Base-by-base conservation (phyloP, 306 rosid genomes). In the Rosa multiflora region DNA sequence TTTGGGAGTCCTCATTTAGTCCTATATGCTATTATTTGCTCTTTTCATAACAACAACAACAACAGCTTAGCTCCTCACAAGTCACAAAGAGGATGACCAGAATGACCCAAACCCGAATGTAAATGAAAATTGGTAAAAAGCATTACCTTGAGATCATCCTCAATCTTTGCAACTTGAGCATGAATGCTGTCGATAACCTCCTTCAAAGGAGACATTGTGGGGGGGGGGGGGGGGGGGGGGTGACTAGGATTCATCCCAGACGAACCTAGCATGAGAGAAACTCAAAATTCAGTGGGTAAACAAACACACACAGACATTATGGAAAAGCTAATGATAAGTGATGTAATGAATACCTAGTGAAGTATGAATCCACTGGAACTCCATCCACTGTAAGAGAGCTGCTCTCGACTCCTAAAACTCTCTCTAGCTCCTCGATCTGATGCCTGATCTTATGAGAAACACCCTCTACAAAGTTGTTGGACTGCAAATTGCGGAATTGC, bases 181-280 rank as follows among this genome's bases (percentile, higher is more conserved):
- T 94, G 98, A 89, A 90, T 90, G 32, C 87, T 82, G 82, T 92
- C 96, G 21, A 94, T 86, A 48, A 86, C 82, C 81, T 94, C 96
- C 86, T 85, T 89, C 84, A 94, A 78, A 67, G 97, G 89, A 3
- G 97, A 89, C 93, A 94, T 82, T 11, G 98, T 94, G 0, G 97
- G 98, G 85, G 89, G n/a, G n/a, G n/a, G n/a, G n/a, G n/a, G n/a
- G n/a, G n/a, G n/a, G n/a, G n/a, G n/a, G n/a, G n/a, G n/a, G n/a
- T n/a, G n/a, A 92, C 89, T 90, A 92, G 2, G 97, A 97, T 78
- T 94, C 98, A 78, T 94, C 98, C 98, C 98, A 94, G 78, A 89
- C 94, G 72, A 92, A 94, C 87, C 98, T 94, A 70, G 40, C 49
- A 74, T 21, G 32, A 43, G 21, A 59, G 62, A 75, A 1, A n/a